Base-by-base conservation (phyloP, 805 yeast species). In the Metschnikowia hibisci region DNA sequence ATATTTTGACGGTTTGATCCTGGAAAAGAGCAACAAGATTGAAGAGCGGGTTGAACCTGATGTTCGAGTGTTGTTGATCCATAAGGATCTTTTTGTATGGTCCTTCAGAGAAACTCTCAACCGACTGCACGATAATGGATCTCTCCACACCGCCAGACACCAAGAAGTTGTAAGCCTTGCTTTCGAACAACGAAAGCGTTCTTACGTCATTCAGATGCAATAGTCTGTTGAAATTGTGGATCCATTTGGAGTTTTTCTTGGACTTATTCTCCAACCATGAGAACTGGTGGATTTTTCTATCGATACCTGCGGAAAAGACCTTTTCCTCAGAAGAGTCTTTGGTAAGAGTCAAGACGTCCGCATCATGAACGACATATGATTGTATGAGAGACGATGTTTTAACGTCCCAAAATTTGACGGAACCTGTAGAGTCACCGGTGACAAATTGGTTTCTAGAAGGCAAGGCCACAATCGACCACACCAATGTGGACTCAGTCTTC, bases 371-470 rank as follows among this genome's bases (percentile, higher is more conserved):
- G 51, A 80, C 77, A 62, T 88, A 89, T 18, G 85, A 80, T 63
- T 91, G 98, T 40, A 80, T 71, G 46, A 93, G 68, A 1, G 96
- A 82, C 52, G 81, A 81, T 52, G 79, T 82, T 37, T 78, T 75
- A 49, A 84, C 71, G 56, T 91, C 96, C 99, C 99, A 93, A 51
- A 93, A 77, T 63, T 91, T 91, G 41, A 93, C 78, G 7, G 86
- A 75, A 1, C 99, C 99, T 1, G 97, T 91, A 5, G 97, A 89
- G 66, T 93, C 99, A 42, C 98, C 99, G 47, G 89, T 81, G n/a
- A 87, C 95, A 45, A 93, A 76, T 61, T 88, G 95, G 42, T 78
- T 72, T 39, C 77, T 76, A 32, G 69, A 60, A 4, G 84, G 80
- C 45, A 90, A 66, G 26, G 81, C 81, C 34, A 74, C 54, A 1